phyloP scores from a whole-genome alignment of 495 filamentous ascomycete genomes.

The Jackrogersella multiformis region DNA sequence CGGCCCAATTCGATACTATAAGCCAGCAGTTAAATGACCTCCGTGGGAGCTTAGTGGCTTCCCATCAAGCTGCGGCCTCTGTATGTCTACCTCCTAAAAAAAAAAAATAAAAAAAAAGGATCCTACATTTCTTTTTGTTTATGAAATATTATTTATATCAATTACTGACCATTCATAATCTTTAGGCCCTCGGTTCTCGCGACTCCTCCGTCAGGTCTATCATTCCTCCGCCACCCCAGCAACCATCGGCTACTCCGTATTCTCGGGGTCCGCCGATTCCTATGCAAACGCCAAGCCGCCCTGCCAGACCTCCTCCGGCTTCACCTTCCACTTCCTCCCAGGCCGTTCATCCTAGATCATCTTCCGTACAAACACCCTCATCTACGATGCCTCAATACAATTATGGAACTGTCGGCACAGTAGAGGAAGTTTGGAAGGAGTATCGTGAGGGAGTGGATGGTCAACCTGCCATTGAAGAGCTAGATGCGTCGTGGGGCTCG shows the following conservation, averaged over 20 bases:
- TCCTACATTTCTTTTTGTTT: background rate
- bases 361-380: slow-evolving; percentile 32
- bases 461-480: slow-evolving; percentile 46
- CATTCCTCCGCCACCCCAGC: slow-evolving; percentile 41
- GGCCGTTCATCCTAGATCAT: slow-evolving; percentile 26
- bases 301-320: slow-evolving; percentile 39
- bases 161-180: slow-evolving; percentile 19
- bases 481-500: slow-evolving; percentile 47
- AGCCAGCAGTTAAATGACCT: slow-evolving; percentile 46
- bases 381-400: slow-evolving; percentile 45
- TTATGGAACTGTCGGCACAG: slow-evolving; percentile 45
- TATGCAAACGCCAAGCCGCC: slow-evolving; percentile 43
- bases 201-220: slow-evolving; percentile 38
- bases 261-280: slow-evolving; percentile 40
- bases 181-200: slow-evolving; percentile 40
- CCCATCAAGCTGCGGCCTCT: slow-evolving; percentile 46
- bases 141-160: slow-evolving; percentile 20
- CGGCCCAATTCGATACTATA: slow-evolving; percentile 45
- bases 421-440: slow-evolving; percentile 49
- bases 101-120: background rate
- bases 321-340: slow-evolving; percentile 37
- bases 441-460: slow-evolving; percentile 49
- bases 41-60: slow-evolving; percentile 44
- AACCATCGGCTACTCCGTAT: slow-evolving; percentile 37
- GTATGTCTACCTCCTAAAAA: slow-evolving; percentile 28